Percentiles rank a stretch among this genome's conserved stretches.
Conservation (phyloP, 1,284 basidiomycete species). For the Hypsizygus ulmarius region DNA sequence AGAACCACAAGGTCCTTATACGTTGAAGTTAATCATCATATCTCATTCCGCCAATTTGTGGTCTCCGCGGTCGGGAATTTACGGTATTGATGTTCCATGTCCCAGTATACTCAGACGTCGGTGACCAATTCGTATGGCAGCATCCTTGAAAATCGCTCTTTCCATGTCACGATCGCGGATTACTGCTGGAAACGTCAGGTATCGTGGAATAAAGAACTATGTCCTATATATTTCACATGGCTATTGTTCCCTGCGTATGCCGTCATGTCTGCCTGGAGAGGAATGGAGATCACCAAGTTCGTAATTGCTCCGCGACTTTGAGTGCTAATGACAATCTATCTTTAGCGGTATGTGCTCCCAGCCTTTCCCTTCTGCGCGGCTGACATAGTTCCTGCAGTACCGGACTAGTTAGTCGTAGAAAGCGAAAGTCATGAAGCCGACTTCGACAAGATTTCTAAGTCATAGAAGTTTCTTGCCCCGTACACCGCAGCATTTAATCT, state of each 20-base stretch:
- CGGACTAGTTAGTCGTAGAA: too few relatives aligned
- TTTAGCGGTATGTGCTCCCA: background rate
- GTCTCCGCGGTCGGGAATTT: background rate
- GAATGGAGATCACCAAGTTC: background rate
- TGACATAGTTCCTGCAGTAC: background rate
- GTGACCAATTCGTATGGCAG: constrained; percentile 2
- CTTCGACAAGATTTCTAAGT: too few relatives aligned
- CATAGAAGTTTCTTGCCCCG: background rate
- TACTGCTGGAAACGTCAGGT: background rate
- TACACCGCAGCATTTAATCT: background rate
- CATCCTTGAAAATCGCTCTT: constrained; percentile 12
- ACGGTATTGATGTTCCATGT: background rate
- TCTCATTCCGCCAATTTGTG: background rate
- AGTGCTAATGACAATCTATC: background rate
- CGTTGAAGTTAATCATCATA: background rate
- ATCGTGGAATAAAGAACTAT: background rate
- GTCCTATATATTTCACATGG: constrained; percentile 7
- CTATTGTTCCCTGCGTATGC: background rate
- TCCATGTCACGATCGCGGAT: constrained; percentile 5
- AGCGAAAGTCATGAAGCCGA: too few relatives aligned
- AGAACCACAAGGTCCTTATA: constrained; percentile 5
- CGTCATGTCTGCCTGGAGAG: background rate
- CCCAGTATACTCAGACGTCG: background rate
- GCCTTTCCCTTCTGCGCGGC: constrained; percentile 2
- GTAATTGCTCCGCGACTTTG: background rate